Evolutionary conservation across 1,284 basidiomycete species (phyloP).

Genomic region (Vanrija sp.): DNA sequence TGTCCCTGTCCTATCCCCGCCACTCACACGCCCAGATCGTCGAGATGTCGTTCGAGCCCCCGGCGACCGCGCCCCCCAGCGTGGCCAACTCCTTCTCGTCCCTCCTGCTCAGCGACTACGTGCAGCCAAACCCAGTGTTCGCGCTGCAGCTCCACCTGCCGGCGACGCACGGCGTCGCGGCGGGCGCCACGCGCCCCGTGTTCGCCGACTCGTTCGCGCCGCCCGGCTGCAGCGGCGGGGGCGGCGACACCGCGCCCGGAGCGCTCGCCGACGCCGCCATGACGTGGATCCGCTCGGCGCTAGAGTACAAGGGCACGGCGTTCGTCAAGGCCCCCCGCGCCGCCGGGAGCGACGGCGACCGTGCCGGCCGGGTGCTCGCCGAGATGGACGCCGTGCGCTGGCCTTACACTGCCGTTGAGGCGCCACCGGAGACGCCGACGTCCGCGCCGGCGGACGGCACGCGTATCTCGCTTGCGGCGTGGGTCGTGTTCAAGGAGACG

Average conservation of each 20-base stretch:
- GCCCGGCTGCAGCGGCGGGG: neutral
- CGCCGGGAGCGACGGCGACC: conserved; percentile 1
- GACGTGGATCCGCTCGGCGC: conserved; percentile 31
- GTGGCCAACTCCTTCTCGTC: conserved; percentile 33
- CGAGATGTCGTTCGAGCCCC: conserved; percentile 40
- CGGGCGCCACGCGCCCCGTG: conserved; percentile 4
- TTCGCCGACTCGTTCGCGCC: neutral
- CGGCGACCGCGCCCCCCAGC: conserved; percentile 19
- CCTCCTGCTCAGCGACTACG: conserved; percentile 31
- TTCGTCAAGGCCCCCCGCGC: neutral
- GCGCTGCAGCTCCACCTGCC: conserved; percentile 36
- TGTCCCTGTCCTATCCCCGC: neutral
- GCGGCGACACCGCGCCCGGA: conserved; percentile 10
- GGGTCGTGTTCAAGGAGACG: conserved; percentile 7
- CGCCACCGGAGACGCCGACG: neutral
- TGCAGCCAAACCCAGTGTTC: conserved; percentile 34
- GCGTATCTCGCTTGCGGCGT: conserved; percentile 8
- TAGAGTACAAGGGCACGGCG: conserved; percentile 33
- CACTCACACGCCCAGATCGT: conserved; percentile 31
- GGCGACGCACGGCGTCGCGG: conserved; percentile 8
- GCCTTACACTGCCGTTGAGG: conserved; percentile 58
- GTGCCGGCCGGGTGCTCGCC: neutral
- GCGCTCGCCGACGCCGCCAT: conserved; percentile 30
- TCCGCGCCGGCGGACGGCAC: neutral
- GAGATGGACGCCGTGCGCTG: neutral